A percentile compares a stretch with the other conserved stretches of the same genome.
Evolutionary conservation across 495 filamentous ascomycete genomes (phyloP).

Genomic region (Physcia stellaris): DNA sequence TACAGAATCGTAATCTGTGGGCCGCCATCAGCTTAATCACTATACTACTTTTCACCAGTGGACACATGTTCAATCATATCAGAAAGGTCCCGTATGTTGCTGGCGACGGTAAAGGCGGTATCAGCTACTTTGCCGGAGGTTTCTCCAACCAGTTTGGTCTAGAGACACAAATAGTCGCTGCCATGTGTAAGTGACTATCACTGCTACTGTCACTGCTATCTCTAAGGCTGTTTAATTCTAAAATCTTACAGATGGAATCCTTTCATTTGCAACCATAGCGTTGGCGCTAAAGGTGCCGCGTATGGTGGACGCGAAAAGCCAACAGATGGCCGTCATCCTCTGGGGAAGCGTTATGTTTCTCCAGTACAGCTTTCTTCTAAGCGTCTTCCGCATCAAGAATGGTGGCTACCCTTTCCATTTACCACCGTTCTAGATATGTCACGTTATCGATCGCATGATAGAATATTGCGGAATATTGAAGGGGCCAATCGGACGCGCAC

Average conservation of each 20-base stretch:
- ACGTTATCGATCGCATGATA: too few species aligned
- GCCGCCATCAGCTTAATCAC: slow-evolving; percentile 78
- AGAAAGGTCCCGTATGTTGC: slow-evolving; percentile 91
- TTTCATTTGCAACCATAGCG: slow-evolving; percentile 81
- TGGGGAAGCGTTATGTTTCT: slow-evolving; percentile 70
- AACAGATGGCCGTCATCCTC: slow-evolving; percentile 68
- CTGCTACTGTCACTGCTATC: neutral
- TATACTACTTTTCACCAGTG: slow-evolving; percentile 87
- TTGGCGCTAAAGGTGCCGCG: slow-evolving; percentile 84
- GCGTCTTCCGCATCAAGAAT: slow-evolving; percentile 89
- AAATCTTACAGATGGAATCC: slow-evolving; percentile 59
- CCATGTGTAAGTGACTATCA: slow-evolving; percentile 63
- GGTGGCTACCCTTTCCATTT: slow-evolving; percentile 88
- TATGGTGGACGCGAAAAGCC: slow-evolving; percentile 59
- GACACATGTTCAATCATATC: slow-evolving; percentile 99
- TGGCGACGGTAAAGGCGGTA: slow-evolving; percentile 70
- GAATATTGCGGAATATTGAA: slow-evolving; percentile 1
- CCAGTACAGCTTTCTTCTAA: slow-evolving; percentile 88
- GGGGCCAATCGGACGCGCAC: neutral
- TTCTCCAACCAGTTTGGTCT: slow-evolving; percentile 93
- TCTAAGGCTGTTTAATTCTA: slow-evolving; percentile 10
- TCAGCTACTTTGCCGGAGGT: slow-evolving; percentile 83
- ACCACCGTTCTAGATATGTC: slow-evolving; percentile 87
- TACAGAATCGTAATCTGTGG: slow-evolving; percentile 90
- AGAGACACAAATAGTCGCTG: slow-evolving; percentile 92